Base-by-base conservation (phyloP, 768 basidiomycete species). In the Lactarius vividus region DNA sequence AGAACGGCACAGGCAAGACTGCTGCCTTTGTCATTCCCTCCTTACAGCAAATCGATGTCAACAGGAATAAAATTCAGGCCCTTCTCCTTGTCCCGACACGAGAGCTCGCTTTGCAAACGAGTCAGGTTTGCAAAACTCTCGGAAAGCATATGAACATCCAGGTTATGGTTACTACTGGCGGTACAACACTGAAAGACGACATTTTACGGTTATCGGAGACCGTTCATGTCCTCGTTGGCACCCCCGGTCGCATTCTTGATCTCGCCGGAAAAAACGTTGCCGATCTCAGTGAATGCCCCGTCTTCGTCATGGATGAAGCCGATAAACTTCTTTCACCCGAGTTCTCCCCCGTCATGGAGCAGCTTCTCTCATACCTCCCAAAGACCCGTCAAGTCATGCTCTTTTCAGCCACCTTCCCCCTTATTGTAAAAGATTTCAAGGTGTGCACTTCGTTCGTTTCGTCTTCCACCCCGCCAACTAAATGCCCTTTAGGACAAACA, bases 371-470 rank as follows among this genome's bases (percentile, higher is more conserved):
- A 33, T 93, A 91, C 79, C 83, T 97, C 64, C 93, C 94, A 33
- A 75, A 82, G 62, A 85, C 90, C 73, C 85, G 94, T 62, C 96
- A 99, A 80, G 95, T 99, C 75, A 98, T 98, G 96, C 83, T 99
- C 70, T 98, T 99, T 80, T 97, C 95, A 61, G 96, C 96, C 57
- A 99, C 96, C 31, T 99, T 99, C 85, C 96, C 97, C 10, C 85
- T 97, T 84, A 95, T 96, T 74, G 97, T 99, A 74, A 98, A 98
- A 78, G 94, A 98, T 77, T 99, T 99, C 85, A 96, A 98, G 84
- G 96, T 92, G 57, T 54, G 78, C 71, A 8, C 16, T 9, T 53
- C 63, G 29, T 63, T 49, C 3, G 46, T 59, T 46, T 23, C 33
- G 23, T 46, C n/a, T 29, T 46, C 10, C 40, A 39, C 18, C 8